These are phyloP conservation scores for Excoecaria cochinchinensis DNA, from an alignment of 345 rosid genomes.

Conservation along the genomic window DNA sequence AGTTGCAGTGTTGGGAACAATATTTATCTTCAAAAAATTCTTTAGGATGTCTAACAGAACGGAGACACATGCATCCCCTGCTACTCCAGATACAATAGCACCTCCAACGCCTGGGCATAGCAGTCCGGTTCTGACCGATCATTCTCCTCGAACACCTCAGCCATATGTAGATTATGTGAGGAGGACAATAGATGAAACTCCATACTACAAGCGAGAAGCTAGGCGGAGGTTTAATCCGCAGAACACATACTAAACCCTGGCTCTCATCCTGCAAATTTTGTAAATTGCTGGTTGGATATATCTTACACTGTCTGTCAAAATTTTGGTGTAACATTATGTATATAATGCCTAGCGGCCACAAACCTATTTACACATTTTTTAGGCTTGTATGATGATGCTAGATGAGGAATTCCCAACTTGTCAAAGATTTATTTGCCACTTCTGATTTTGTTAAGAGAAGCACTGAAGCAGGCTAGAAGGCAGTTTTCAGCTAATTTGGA, in stretches of 20 bases:
- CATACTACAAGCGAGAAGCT: constrained; percentile 65
- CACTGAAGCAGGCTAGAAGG: too few species aligned
- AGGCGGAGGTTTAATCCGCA: constrained; percentile 81
- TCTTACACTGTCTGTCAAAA: not conserved
- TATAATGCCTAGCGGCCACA: not conserved
- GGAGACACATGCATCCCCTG: constrained; percentile 25
- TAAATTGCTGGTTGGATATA: not conserved
- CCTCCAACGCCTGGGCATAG: constrained; percentile 56
- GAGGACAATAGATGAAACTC: constrained; percentile 87
- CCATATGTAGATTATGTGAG: constrained; percentile 81
- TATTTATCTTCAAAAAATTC: constrained; percentile 19
- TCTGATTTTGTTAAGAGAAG: too few species aligned
- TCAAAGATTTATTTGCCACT: too few species aligned
- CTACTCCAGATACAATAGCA: constrained; percentile 32
- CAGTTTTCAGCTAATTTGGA: too few species aligned
- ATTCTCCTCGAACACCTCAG: constrained; percentile 82
- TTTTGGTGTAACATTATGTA: not conserved
- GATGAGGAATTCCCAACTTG: too few species aligned
- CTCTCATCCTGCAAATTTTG: not conserved
- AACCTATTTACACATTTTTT: not conserved
- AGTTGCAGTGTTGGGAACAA: not conserved
- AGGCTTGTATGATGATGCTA: too few species aligned
- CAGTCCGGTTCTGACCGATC: constrained; percentile 45
- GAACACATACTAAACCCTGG: constrained; percentile 52
- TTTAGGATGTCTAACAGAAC: constrained; percentile 23